These are phyloP conservation scores for Populus tomentosa DNA, from an alignment of 441 rosid species.

Conservation along the genomic window DNA sequence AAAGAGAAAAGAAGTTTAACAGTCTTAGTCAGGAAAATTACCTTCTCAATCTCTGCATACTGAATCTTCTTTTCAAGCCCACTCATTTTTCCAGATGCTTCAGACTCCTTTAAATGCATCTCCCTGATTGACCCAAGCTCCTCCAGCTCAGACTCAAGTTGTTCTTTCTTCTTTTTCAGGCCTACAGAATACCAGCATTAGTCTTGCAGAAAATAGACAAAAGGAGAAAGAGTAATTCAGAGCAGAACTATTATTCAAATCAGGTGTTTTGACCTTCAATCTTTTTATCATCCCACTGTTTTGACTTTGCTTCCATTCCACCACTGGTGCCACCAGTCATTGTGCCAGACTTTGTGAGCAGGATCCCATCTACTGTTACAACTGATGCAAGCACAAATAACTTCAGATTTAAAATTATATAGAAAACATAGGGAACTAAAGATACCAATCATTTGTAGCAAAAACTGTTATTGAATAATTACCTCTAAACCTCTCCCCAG, in stretches of 20 bases:
- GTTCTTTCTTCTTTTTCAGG: conserved; percentile 71
- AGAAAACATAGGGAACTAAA: conserved; percentile 9
- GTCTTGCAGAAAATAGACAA: conserved; percentile 1
- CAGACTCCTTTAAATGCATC: conserved; percentile 94
- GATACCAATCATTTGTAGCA: conserved; percentile 11
- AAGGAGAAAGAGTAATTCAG: conserved; percentile 3
- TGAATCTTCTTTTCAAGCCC: conserved; percentile 97
- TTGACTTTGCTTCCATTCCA: conserved; percentile 98
- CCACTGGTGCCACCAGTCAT: conserved; percentile 99
- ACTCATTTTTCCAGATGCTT: conserved; percentile 90
- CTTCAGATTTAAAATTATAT: not conserved
- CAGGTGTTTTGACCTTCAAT: conserved; percentile 66
- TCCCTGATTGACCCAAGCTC: conserved; percentile 94
- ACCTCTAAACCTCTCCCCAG: conserved; percentile 95
- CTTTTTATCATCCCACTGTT: conserved; percentile 97
- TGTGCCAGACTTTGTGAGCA: conserved; percentile 94
- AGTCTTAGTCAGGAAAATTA: conserved; percentile 13
- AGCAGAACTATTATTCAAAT: conserved; percentile 6
- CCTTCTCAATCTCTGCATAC: conserved; percentile 98
- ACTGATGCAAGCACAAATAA: conserved; percentile 40
- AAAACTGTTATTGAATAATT: conserved; percentile 15
- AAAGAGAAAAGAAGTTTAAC: not conserved
- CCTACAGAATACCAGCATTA: conserved; percentile 43
- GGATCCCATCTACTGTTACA: conserved; percentile 95
- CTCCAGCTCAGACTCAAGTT: conserved; percentile 73